Evolutionary conservation across 164 flowering plant genomes (phyloP).

Genomic region (Euptelea pleiosperma): DNA sequence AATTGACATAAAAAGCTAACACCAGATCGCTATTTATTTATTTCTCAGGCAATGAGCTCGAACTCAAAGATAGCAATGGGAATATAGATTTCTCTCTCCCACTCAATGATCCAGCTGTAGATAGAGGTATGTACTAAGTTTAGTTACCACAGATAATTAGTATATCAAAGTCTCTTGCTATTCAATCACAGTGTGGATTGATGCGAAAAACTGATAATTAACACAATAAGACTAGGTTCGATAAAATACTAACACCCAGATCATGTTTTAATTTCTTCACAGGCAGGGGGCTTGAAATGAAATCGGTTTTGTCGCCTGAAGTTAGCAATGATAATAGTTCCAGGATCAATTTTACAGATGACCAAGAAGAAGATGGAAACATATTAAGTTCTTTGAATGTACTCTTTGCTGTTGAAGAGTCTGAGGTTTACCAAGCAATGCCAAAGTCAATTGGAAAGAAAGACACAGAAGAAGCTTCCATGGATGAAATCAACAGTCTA

Average conservation of each 20-base stretch:
- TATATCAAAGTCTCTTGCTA: not conserved
- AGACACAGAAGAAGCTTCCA: not conserved
- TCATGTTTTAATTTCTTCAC: not conserved
- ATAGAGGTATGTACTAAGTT: not conserved
- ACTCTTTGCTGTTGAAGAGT: not conserved
- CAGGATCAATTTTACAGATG: not conserved
- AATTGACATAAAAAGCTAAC: not conserved
- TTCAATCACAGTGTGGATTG: not conserved
- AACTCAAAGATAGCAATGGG: not conserved
- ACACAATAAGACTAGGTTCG: no score
- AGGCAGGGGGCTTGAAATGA: not conserved
- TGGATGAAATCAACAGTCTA: slow-evolving; percentile 1
- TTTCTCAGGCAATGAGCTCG: not conserved
- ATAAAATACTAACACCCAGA: no score
- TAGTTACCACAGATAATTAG: no score
- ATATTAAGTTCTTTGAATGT: not conserved
- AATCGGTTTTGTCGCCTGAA: not conserved
- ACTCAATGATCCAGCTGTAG: not conserved
- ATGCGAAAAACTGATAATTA: no score
- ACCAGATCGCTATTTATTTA: not conserved
- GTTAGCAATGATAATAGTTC: not conserved
- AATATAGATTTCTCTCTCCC: not conserved
- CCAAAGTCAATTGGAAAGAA: not conserved
- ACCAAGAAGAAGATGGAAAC: not conserved
- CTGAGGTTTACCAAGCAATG: no score